phyloP scores from a whole-genome alignment of 148 eudicot species.

The Pharnaceum exiguum region DNA sequence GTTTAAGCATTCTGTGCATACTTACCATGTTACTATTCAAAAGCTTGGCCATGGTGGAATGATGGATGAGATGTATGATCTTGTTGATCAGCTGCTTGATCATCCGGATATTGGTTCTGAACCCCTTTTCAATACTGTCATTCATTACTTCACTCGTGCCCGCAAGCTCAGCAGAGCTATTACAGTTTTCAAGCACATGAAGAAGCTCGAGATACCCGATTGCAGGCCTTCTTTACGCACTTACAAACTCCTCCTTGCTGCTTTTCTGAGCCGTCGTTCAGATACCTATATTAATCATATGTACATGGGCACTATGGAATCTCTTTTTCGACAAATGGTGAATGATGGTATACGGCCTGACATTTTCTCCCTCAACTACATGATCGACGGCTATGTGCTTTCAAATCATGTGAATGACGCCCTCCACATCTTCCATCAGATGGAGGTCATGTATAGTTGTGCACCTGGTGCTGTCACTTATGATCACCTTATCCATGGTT shows the following conservation, averaged over 20 bases:
- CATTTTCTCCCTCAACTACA: slow-evolving; percentile 59
- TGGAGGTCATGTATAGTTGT: slow-evolving; percentile 65
- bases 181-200: slow-evolving; percentile 66
- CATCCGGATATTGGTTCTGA: slow-evolving; percentile 61
- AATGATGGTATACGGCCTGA: slow-evolving; percentile 76
- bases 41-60: slow-evolving; percentile 71
- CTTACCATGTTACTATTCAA: slow-evolving; percentile 57
- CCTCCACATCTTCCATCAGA: slow-evolving; percentile 83
- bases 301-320: slow-evolving; percentile 70
- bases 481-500: slow-evolving; percentile 72
- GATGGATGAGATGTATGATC: slow-evolving; percentile 68
- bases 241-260: slow-evolving; percentile 67
- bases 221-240: slow-evolving; percentile 68
- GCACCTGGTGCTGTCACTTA: slow-evolving; percentile 59
- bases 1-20: slow-evolving; percentile 52
- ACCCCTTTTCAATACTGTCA: slow-evolving; percentile 60
- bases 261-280: slow-evolving; percentile 58
- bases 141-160: slow-evolving; percentile 63
- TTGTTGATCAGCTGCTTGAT: slow-evolving; percentile 66
- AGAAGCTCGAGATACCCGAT: slow-evolving; percentile 32
- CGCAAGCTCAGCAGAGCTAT: slow-evolving; percentile 73
- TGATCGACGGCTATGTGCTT: slow-evolving; percentile 85
- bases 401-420: slow-evolving; percentile 85
- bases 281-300: slow-evolving; percentile 62
- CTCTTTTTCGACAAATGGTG: slow-evolving; percentile 75